Evolutionary conservation across 768 basidiomycete genomes (phyloP).

Genomic region (Bullera alba): DNA sequence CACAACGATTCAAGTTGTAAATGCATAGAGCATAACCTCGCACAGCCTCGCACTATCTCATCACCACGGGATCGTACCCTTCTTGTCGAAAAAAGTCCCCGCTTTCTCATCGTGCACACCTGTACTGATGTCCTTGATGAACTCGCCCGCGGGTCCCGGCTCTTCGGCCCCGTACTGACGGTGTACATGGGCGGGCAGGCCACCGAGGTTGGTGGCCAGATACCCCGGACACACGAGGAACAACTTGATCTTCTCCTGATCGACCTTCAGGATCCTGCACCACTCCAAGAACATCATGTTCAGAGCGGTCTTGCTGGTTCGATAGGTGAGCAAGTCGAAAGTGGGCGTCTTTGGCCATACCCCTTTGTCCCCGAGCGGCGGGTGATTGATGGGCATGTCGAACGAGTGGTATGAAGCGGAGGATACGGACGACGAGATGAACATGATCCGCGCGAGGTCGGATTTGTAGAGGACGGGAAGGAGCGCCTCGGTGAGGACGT

Average conservation of each 20-base stretch:
- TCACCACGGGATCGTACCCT: too few relatives aligned
- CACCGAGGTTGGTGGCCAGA: too few relatives aligned
- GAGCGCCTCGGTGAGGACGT: conserved; percentile 18
- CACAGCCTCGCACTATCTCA: too few relatives aligned
- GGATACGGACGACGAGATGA: conserved; percentile 14
- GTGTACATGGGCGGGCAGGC: too few relatives aligned
- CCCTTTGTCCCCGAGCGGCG: conserved; percentile 6
- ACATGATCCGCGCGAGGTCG: conserved; percentile 8
- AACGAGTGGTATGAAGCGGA: neutral
- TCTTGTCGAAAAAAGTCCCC: too few relatives aligned
- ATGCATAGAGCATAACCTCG: too few relatives aligned
- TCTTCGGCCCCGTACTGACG: too few relatives aligned
- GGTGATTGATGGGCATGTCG: conserved; percentile 4
- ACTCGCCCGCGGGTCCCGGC: too few relatives aligned
- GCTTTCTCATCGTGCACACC: too few relatives aligned
- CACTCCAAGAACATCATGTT: conserved; percentile 33
- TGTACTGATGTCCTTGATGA: too few relatives aligned
- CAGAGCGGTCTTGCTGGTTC: conserved; percentile 22
- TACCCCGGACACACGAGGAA: too few relatives aligned
- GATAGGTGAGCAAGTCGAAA: conserved; percentile 11
- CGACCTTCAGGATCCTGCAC: conserved; percentile 19
- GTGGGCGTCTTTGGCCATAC: conserved; percentile 13
- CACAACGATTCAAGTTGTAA: too few relatives aligned
- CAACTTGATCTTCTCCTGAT: conserved; percentile 22
- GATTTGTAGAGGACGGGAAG: conserved; percentile 17